Base-by-base conservation (phyloP, 2,329 filamentous ascomycete species). In the Fusarium sp. region DNA sequence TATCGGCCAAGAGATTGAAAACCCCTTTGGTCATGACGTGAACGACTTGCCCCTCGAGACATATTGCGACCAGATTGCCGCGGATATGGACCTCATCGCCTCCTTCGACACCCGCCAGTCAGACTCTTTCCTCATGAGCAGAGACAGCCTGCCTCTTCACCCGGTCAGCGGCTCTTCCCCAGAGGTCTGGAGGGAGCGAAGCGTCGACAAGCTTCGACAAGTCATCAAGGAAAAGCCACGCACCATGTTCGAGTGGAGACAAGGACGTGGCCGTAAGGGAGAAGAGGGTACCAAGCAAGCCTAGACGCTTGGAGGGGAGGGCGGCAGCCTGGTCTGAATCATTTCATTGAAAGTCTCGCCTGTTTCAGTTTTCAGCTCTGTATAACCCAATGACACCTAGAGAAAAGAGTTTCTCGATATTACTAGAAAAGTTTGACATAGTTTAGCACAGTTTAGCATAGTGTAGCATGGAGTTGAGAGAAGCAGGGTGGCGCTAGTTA, bases 1-100 rank as follows among this genome's bases (percentile, higher is more conserved):
- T 70, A 96, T 96, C 77, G 94, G 94, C 37, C 90, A 90, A 71
- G 93, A 96, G 82, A 93, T 96, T 72, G 94, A 96, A 82, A 94
- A 96, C 77, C 94, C 94, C 1, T 96, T 96, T 81, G 94, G 94
- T 62, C 87, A 91, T 72, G 94, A 96, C 74, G 93, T 95, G 71
- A 96, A 96, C 79, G 94, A 96, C 81, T 83, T 95, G 50, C 92
- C 93, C 0, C 87, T 95, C 4, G 93, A 96, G 79, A 84, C 87
- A 10, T 97, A 91, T 85, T 96, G 94, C 82, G 88, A 91, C 35
- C 92, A 95, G 78, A 87, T 96, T 37, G 89, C 92, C 16, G 82
- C 87, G 18, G 94, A 97, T 76, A 87, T 96, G 72, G 93, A 96
- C 78, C 90, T 93, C 66, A 90, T 96, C 75, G 91, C 92, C 10